Evolutionary conservation across 1,284 basidiomycete genomes (phyloP).

Genomic region (Phlebopus sp.): DNA sequence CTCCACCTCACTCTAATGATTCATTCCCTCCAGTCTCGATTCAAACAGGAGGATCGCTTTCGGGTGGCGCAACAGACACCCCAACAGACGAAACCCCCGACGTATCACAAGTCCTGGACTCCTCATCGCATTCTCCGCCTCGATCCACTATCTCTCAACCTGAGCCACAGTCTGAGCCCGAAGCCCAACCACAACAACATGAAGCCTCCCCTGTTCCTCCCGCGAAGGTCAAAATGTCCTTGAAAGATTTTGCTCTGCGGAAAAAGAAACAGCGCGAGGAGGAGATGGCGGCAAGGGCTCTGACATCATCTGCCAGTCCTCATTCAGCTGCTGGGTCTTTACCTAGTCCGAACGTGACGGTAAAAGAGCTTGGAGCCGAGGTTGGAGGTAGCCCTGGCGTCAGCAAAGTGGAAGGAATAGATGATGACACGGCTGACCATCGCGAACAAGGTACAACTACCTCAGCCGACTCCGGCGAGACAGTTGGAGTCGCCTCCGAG

Average conservation of each 20-base stretch:
- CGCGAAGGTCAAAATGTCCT: constrained; percentile 48
- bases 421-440: background rate
- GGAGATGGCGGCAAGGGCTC: constrained; percentile 31
- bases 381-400: background rate
- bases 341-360: constrained; percentile 20
- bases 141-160: too few relatives aligned
- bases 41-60: too few relatives aligned
- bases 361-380: constrained; percentile 15
- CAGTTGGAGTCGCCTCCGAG: too few relatives aligned
- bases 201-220: constrained; percentile 25
- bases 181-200: constrained; percentile 10
- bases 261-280: constrained; percentile 46
- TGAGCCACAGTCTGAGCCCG: background rate
- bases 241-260: constrained; percentile 47
- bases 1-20: too few relatives aligned
- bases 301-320: constrained; percentile 21
- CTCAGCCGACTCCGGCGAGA: too few relatives aligned
- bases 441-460: too few relatives aligned
- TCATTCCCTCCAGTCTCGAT: too few relatives aligned
- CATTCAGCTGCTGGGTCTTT: constrained; percentile 13
- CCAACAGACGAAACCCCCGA: too few relatives aligned
- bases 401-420: background rate
- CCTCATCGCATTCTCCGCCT: too few relatives aligned
- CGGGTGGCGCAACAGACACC: too few relatives aligned
- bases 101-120: too few relatives aligned